phyloP scores from a whole-genome alignment of 306 rosid species.

The Castanopsis chinensis region DNA sequence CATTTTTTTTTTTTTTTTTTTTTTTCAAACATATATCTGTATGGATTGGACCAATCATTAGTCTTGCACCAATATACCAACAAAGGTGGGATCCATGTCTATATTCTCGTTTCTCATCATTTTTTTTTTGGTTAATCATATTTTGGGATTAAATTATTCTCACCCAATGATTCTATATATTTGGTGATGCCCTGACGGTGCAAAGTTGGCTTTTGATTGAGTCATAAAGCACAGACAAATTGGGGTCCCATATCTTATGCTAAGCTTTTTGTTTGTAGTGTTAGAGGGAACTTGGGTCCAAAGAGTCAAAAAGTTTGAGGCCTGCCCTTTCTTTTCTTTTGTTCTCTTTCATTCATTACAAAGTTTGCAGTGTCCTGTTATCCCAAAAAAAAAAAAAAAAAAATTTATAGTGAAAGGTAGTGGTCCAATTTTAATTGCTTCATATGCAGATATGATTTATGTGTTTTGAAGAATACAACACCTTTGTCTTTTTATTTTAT shows the following conservation, averaged over 20 bases:
- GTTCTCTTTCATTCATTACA: background rate
- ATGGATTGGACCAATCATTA: constrained; percentile 23
- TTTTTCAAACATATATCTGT: background rate
- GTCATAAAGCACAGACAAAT: constrained; percentile 18
- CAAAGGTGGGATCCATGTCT: constrained; percentile 7
- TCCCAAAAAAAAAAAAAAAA: background rate
- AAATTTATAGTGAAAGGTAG: background rate
- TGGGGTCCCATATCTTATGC: constrained; percentile 8
- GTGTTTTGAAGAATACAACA: background rate
- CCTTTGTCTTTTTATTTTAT: too few relatives aligned
- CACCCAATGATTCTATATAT: background rate
- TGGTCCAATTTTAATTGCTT: background rate
- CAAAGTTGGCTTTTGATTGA: constrained; percentile 11
- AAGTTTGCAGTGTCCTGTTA: too few relatives aligned
- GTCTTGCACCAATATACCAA: constrained; percentile 7
- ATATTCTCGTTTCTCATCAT: background rate
- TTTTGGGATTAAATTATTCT: background rate
- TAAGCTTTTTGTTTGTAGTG: background rate
- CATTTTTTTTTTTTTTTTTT: too few relatives aligned
- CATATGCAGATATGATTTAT: background rate
- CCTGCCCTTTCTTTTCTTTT: background rate
- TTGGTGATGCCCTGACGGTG: constrained; percentile 7
- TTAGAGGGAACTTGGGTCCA: background rate
- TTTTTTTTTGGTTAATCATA: background rate
- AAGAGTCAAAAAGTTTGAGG: constrained; percentile 14